Percentiles rank a stretch among this genome's conserved stretches.
phyloP scores from a whole-genome alignment of 345 rosid genomes.

The Excoecaria cochinchinensis region DNA sequence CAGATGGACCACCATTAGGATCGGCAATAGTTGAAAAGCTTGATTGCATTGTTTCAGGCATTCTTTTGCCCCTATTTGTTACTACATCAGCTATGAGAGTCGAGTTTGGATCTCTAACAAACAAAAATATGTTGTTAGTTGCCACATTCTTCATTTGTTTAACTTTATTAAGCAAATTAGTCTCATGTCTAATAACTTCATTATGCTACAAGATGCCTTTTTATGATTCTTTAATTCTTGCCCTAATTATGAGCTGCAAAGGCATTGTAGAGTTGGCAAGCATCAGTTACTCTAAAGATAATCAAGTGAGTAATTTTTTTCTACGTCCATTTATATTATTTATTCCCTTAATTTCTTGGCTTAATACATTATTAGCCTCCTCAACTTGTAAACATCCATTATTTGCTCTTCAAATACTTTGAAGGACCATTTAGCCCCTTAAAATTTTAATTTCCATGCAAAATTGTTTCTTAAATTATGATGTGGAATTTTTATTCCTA shows the following conservation, averaged over 20 bases:
- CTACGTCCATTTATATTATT: no score
- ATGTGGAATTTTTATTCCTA: no score
- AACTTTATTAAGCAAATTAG: neutral
- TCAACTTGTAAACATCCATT: no score
- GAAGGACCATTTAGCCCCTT: no score
- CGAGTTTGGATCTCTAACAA: neutral
- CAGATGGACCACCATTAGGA: conserved; percentile 31
- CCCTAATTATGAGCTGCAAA: conserved; percentile 14
- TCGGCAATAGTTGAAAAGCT: conserved; percentile 30
- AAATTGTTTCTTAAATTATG: no score
- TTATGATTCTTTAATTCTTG: conserved; percentile 16
- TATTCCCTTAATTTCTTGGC: no score
- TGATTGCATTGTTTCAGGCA: conserved; percentile 17
- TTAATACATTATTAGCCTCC: no score
- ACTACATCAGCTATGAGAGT: conserved; percentile 22
- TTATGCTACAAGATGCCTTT: conserved; percentile 19
- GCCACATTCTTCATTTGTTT: neutral
- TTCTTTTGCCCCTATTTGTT: conserved; percentile 31
- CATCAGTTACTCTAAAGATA: neutral
- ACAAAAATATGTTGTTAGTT: neutral
- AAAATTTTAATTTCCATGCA: no score
- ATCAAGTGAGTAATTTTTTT: neutral
- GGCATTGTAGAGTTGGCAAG: conserved; percentile 25
- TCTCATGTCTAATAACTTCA: neutral
- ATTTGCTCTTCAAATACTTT: no score